A percentile compares a stretch with the other conserved stretches of the same genome.
Evolutionary conservation across 768 basidiomycete species (phyloP).

Genomic region (Daedalea quercina): DNA sequence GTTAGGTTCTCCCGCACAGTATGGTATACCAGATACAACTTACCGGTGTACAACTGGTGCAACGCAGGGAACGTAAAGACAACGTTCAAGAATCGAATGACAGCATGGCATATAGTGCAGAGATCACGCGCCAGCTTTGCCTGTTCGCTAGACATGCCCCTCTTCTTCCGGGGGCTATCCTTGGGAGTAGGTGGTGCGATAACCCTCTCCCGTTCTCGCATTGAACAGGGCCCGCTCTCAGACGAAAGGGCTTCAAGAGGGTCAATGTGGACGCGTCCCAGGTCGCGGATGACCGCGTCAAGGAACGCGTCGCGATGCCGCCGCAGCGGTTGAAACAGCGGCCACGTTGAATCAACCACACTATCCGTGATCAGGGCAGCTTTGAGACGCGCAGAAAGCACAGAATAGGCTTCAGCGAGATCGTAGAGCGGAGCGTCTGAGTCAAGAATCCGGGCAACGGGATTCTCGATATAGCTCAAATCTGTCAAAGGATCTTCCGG

Average conservation of each 20-base stretch:
- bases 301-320: conserved; percentile 46
- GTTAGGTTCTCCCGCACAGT: conserved; percentile 6
- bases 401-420: conserved; percentile 68
- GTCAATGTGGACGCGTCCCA: conserved; percentile 57
- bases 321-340: conserved; percentile 65
- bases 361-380: conserved; percentile 31
- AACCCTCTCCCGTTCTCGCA: conserved; percentile 7
- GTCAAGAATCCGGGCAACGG: conserved; percentile 54
- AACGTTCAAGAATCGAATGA: conserved; percentile 56
- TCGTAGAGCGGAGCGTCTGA: conserved; percentile 41
- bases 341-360: conserved; percentile 58
- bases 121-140: conserved; percentile 77
- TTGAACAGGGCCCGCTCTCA: conserved; percentile 1
- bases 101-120: conserved; percentile 65
- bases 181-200: conserved; percentile 56
- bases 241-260: conserved; percentile 27
- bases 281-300: conserved; percentile 58
- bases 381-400: conserved; percentile 61
- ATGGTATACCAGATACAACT: conserved; percentile 31
- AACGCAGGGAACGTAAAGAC: conserved; percentile 56
- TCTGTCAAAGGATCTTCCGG: conserved; percentile 62
- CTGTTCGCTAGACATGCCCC: conserved; percentile 72
- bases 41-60: conserved; percentile 44
- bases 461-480: conserved; percentile 55
- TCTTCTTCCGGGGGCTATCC: conserved; percentile 60